These are phyloP conservation scores for Cryptosporidium sp. DNA, from an alignment of 169 alveolate genomes.

Conservation along the genomic window DNA sequence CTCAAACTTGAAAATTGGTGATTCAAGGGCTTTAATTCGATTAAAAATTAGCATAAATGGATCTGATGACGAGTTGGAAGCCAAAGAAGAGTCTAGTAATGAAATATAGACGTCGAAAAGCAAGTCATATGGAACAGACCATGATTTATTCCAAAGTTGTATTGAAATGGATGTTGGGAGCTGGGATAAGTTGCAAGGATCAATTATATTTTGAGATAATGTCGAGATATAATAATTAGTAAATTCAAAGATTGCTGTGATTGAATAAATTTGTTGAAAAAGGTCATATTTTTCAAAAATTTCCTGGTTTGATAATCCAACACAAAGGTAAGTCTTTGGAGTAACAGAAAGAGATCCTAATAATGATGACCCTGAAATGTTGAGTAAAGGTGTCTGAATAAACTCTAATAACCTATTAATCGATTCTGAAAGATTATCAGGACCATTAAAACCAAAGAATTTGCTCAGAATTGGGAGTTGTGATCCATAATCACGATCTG, in stretches of 20 bases:
- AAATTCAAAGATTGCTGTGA: slow-evolving; percentile 58
- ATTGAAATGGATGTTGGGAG: slow-evolving; percentile 20
- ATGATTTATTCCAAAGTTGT: slow-evolving; percentile 26
- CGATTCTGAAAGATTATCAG: slow-evolving; percentile 18
- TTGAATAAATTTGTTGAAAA: slow-evolving; percentile 61
- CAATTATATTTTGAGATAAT: neutral
- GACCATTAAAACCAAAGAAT: slow-evolving; percentile 25
- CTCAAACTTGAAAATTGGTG: slow-evolving; percentile 9
- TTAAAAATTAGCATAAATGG: slow-evolving; percentile 48
- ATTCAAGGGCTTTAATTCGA: slow-evolving; percentile 9
- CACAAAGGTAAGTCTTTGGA: slow-evolving; percentile 22
- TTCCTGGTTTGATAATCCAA: slow-evolving; percentile 35
- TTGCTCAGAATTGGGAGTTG: slow-evolving; percentile 28
- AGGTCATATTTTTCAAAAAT: slow-evolving; percentile 48
- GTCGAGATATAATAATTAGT: neutral
- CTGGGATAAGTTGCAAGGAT: neutral
- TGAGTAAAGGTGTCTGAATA: slow-evolving; percentile 32
- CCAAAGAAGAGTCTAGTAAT: slow-evolving; percentile 43
- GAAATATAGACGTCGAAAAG: slow-evolving; percentile 50
- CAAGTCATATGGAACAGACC: slow-evolving; percentile 53
- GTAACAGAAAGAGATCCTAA: slow-evolving; percentile 42
- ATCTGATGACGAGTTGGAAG: neutral
- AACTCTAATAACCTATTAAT: slow-evolving; percentile 29
- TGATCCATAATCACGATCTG: neutral
- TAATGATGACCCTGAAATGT: slow-evolving; percentile 21